A percentile compares a stretch with the other conserved stretches of the same genome.
Conservation (phyloP, 495 filamentous ascomycete species). For the Neurospora sp. region DNA sequence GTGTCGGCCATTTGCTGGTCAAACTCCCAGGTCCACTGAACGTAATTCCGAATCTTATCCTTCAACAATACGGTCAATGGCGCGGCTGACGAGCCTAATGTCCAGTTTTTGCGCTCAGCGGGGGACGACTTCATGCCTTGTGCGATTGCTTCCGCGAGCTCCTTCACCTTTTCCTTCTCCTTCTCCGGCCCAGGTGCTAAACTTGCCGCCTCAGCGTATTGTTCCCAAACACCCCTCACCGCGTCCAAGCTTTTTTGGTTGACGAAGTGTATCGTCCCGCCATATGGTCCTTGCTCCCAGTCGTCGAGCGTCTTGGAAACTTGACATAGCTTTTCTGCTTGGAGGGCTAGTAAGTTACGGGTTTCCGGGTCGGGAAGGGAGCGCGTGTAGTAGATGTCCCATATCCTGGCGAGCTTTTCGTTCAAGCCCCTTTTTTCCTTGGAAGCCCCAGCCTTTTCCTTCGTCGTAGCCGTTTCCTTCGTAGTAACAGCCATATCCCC, state of each 20-base stretch:
- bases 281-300: constrained; percentile 30
- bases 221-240: constrained; percentile 27
- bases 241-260: constrained; percentile 22
- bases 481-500: background rate
- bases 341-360: constrained; percentile 22
- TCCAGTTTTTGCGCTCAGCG: background rate
- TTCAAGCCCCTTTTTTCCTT: background rate
- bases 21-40: background rate
- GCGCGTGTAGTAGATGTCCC: constrained; percentile 47
- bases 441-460: background rate
- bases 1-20: background rate
- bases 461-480: constrained; percentile 6
- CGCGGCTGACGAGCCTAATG: background rate
- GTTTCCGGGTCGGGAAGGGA: constrained; percentile 29
- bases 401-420: constrained; percentile 20
- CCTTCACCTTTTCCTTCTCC: too few relatives aligned
- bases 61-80: background rate
- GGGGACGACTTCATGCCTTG: background rate
- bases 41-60: background rate
- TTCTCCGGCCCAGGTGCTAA: background rate
- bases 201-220: constrained; percentile 10
- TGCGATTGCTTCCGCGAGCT: too few relatives aligned
- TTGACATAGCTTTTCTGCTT: constrained; percentile 17
- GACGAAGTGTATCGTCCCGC: constrained; percentile 23
- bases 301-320: constrained; percentile 11